These are phyloP conservation scores for Nothophaeocryptopus gaeumannii DNA, from an alignment of 2,329 filamentous ascomycete species.

Conservation along the genomic window DNA sequence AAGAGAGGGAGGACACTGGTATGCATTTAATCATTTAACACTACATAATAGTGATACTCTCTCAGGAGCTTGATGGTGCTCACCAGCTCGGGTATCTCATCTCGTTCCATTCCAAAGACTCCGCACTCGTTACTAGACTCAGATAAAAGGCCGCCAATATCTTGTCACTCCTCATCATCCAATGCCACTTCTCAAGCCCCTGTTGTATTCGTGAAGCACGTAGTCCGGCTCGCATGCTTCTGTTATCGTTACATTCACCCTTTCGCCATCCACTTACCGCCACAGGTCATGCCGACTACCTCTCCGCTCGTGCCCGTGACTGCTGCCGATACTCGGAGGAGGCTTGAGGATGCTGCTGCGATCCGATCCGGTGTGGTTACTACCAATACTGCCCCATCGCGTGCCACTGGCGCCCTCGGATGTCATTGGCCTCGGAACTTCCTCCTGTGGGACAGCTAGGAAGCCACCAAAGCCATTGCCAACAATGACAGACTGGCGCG, in stretches of 20 bases:
- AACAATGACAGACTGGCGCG: constrained; percentile 61
- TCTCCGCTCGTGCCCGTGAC: constrained; percentile 26
- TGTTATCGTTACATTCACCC: background rate
- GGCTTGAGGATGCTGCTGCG: constrained; percentile 29
- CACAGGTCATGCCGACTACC: constrained; percentile 37
- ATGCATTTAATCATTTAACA: no score
- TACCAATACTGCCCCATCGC: constrained; percentile 18
- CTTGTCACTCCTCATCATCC: no score
- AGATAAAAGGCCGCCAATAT: no score
- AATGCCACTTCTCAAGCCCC: no score
- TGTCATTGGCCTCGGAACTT: constrained; percentile 36
- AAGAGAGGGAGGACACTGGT: no score
- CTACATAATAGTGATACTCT: no score
- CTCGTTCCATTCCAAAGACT: no score
- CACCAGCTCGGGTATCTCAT: no score
- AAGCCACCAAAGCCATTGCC: constrained; percentile 67
- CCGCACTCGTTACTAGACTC: no score
- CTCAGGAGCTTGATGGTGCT: no score
- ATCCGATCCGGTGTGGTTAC: constrained; percentile 8
- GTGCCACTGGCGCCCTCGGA: constrained; percentile 22
- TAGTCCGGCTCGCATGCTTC: constrained; percentile 8
- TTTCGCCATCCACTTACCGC: constrained; percentile 22
- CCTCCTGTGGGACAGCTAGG: constrained; percentile 59
- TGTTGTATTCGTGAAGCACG: constrained; percentile 3
- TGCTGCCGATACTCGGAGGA: constrained; percentile 30